Conservation (phyloP, 768 basidiomycete species). For the Mycena crocata region DNA sequence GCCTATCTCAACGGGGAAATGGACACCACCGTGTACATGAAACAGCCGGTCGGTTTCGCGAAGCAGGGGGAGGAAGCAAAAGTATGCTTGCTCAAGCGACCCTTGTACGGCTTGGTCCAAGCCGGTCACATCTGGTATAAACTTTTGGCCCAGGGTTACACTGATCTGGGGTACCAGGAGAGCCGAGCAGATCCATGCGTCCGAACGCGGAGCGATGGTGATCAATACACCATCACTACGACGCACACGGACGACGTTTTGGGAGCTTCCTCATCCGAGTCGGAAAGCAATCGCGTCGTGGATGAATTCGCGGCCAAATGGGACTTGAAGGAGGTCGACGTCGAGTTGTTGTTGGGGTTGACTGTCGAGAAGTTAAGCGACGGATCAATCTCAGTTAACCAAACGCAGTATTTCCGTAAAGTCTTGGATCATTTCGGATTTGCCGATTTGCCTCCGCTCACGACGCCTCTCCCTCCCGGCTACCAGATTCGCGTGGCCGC, state of each 20-base stretch:
- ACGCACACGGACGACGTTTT: conserved; percentile 24
- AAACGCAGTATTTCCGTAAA: conserved; percentile 13
- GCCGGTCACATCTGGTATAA: conserved; percentile 23
- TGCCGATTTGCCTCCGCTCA: conserved; percentile 7
- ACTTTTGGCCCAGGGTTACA: not conserved
- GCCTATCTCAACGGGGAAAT: conserved; percentile 21
- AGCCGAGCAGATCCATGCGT: conserved; percentile 21
- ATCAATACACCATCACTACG: conserved; percentile 16
- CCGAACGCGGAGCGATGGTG: not conserved
- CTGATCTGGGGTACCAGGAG: conserved; percentile 11
- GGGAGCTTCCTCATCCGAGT: conserved; percentile 13
- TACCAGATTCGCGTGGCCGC: not conserved
- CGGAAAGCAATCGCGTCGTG: conserved; percentile 18
- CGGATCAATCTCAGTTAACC: conserved; percentile 7
- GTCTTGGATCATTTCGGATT: conserved; percentile 9
- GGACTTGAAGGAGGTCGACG: conserved; percentile 22
- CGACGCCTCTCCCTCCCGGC: conserved; percentile 10
- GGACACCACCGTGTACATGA: conserved; percentile 23
- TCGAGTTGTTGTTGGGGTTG: conserved; percentile 6
- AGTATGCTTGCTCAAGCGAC: conserved; percentile 17
- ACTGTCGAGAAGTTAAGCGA: conserved; percentile 18
- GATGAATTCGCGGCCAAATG: conserved; percentile 23
- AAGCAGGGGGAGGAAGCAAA: conserved; percentile 28
- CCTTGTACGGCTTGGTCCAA: conserved; percentile 11
- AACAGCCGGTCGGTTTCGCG: conserved; percentile 20